A percentile compares a stretch with the other conserved stretches of the same genome.
These are phyloP conservation scores for Chernovozyma aurita DNA, from an alignment of 1,139 yeast species.

Conservation along the genomic window DNA sequence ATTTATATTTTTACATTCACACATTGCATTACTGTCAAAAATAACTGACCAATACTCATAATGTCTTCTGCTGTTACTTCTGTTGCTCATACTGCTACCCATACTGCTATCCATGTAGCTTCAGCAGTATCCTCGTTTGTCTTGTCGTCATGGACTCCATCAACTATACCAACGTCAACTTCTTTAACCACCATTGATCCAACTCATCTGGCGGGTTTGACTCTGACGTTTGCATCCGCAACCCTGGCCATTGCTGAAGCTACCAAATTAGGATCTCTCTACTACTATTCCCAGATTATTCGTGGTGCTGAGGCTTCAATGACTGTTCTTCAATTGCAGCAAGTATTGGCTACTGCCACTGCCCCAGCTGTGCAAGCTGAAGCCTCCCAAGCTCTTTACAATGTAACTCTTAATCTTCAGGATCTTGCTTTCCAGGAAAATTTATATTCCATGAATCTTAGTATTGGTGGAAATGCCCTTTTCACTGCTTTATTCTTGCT, in stretches of 20 bases:
- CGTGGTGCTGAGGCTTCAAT: slow-evolving; percentile 39
- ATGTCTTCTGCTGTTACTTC: no score
- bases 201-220: slow-evolving; percentile 14
- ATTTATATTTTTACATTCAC: no score
- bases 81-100: no score
- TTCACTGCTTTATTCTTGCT: slow-evolving; percentile 24
- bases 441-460: slow-evolving; percentile 20
- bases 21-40: no score
- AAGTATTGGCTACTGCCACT: slow-evolving; percentile 39
- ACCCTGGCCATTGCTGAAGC: slow-evolving; percentile 12
- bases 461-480: slow-evolving; percentile 27
- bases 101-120: no score
- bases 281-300: slow-evolving; percentile 19
- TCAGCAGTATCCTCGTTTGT: no score
- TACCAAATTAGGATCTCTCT: slow-evolving; percentile 9
- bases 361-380: slow-evolving; percentile 18
- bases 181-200: slow-evolving; percentile 17
- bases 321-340: slow-evolving; percentile 29
- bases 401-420: slow-evolving; percentile 29
- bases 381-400: slow-evolving; percentile 29
- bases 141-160: slow-evolving; percentile 19
- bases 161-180: slow-evolving; percentile 16
- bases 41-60: no score
- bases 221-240: slow-evolving; percentile 11
- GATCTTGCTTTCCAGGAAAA: slow-evolving; percentile 24